Percentiles rank a stretch among this genome's conserved stretches.
phyloP scores from a whole-genome alignment of 2,329 filamentous ascomycete species.

The Pseudocercospora crystallina region DNA sequence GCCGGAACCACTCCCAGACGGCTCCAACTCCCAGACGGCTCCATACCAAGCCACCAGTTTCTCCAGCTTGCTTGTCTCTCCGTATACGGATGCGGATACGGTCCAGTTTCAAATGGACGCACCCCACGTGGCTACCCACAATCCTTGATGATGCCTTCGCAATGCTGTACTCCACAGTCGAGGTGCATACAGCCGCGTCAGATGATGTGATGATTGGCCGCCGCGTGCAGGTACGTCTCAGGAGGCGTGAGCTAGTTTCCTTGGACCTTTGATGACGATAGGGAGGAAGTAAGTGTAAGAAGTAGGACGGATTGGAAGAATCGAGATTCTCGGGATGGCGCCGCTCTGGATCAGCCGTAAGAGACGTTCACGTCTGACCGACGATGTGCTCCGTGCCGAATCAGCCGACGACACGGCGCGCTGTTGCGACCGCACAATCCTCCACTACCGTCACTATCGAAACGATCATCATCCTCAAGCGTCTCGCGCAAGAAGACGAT shows the following conservation, averaged over 20 bases:
- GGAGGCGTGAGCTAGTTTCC: slow-evolving; percentile 5
- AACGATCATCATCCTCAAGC: no score
- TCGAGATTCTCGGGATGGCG: slow-evolving; percentile 5
- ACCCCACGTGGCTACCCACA: slow-evolving; percentile 4
- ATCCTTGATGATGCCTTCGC: background rate
- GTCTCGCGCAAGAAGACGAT: slow-evolving; percentile 1
- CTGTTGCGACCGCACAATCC: no score
- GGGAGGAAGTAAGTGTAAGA: background rate
- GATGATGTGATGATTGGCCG: slow-evolving; percentile 1
- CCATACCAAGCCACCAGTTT: no score
- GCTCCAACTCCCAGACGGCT: no score
- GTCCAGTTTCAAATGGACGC: no score
- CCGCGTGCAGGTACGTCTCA: slow-evolving; percentile 7
- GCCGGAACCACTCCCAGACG: no score
- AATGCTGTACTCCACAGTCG: slow-evolving; percentile 7
- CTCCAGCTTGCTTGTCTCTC: no score
- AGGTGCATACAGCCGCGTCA: slow-evolving; percentile 6
- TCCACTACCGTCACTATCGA: no score
- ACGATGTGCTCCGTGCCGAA: no score
- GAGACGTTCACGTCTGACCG: slow-evolving; percentile 1
- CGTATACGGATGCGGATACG: no score
- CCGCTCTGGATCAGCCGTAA: slow-evolving; percentile 1
- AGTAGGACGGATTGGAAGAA: background rate
- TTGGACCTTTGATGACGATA: slow-evolving; percentile 1
- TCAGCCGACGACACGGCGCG: no score